Conservation (phyloP, 345 rosid species). For the Moringa oleifera region DNA sequence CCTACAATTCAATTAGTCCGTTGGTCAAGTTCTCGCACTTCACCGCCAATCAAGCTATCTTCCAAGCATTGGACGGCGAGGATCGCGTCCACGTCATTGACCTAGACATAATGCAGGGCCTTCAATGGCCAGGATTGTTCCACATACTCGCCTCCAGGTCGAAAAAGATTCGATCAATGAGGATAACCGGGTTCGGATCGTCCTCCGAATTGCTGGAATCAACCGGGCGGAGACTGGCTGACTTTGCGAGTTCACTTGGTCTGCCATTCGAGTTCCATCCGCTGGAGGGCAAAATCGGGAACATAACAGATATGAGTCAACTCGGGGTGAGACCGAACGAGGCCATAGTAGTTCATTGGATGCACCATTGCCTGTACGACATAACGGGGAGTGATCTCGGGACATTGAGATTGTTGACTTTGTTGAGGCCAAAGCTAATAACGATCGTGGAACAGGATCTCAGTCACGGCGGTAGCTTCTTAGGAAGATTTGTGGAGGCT, state of each 20-base stretch:
- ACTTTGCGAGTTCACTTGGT: constrained; percentile 67
- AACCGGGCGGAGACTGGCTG: constrained; percentile 81
- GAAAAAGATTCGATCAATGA: constrained; percentile 63
- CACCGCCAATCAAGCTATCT: constrained; percentile 94
- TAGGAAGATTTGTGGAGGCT: constrained; percentile 89
- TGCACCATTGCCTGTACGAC: constrained; percentile 91
- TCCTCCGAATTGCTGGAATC: constrained; percentile 74
- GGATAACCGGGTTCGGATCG: constrained; percentile 85
- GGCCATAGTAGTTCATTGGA: constrained; percentile 89
- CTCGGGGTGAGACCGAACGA: constrained; percentile 60
- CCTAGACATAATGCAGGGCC: constrained; percentile 95
- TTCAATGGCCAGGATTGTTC: constrained; percentile 97
- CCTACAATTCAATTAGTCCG: constrained; percentile 76
- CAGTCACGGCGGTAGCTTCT: constrained; percentile 64
- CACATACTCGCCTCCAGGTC: constrained; percentile 91
- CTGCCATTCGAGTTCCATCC: constrained; percentile 84
- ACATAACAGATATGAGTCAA: constrained; percentile 39
- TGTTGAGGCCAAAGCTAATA: constrained; percentile 63
- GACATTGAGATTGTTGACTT: constrained; percentile 45
- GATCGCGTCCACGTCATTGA: constrained; percentile 89
- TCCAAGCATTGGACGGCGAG: constrained; percentile 74
- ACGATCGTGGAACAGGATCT: constrained; percentile 88
- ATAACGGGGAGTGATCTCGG: constrained; percentile 67
- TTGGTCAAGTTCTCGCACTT: constrained; percentile 85
- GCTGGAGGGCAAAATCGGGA: constrained; percentile 75